phyloP scores from a whole-genome alignment of 2,329 filamentous ascomycete genomes.

The Aureobasidium uvarum region DNA sequence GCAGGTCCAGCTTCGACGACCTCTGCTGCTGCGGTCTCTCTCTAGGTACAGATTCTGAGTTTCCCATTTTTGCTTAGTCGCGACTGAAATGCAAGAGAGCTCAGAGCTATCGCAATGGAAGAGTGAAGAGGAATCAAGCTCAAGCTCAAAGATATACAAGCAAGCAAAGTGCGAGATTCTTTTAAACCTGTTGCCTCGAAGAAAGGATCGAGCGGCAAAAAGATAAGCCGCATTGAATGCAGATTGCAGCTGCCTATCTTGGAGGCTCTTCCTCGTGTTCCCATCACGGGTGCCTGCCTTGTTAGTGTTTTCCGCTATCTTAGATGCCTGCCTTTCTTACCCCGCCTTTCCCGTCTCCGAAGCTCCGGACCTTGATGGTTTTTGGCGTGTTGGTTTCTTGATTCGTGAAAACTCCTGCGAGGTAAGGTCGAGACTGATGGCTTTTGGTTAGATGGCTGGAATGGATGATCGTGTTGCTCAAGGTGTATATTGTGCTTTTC shows the following conservation, averaged over 20 bases:
- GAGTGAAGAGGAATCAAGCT: no score
- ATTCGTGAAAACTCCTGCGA: no score
- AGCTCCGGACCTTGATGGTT: constrained; percentile 6
- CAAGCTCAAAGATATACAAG: neutral
- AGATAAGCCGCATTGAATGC: neutral
- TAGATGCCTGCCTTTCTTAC: neutral
- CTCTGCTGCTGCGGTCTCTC: neutral
- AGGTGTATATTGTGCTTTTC: no score
- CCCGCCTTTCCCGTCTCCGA: neutral
- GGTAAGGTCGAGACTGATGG: no score
- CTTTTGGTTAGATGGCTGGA: neutral
- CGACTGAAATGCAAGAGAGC: no score
- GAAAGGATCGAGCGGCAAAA: neutral
- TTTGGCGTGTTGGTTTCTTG: no score
- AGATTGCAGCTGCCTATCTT: constrained; percentile 17
- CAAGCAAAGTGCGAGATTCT: neutral
- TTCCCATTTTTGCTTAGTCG: constrained; percentile 1
- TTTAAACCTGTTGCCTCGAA: neutral
- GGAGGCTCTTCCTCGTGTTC: neutral
- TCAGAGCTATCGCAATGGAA: neutral
- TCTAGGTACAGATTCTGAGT: constrained; percentile 19
- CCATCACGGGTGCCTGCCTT: constrained; percentile 19
- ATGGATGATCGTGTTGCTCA: no score
- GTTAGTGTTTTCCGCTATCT: neutral
- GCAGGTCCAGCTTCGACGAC: neutral